A percentile compares a stretch with the other conserved stretches of the same genome.
phyloP scores from a whole-genome alignment of 2,329 filamentous ascomycete species.

The Scedosporium apiospermum region DNA sequence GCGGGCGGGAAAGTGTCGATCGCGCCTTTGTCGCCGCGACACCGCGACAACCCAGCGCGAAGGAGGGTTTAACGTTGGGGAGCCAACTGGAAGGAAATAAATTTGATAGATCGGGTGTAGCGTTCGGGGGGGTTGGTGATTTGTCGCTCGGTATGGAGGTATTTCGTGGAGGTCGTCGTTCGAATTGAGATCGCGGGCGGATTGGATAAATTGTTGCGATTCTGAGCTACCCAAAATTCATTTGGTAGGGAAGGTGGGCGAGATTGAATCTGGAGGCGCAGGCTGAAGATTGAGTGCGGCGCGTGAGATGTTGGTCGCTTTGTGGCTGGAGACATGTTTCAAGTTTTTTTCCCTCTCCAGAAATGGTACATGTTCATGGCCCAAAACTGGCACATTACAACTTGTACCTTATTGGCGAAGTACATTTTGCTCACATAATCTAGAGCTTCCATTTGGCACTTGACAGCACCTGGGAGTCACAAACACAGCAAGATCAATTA shows the following conservation, averaged over 20 bases:
- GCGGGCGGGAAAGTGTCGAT: conserved; percentile 18
- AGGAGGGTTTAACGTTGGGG: background rate
- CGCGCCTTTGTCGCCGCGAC: conserved; percentile 25
- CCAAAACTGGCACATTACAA: too few relatives aligned
- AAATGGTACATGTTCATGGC: too few relatives aligned
- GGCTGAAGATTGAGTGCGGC: background rate
- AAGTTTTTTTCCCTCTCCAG: background rate
- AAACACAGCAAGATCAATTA: too few relatives aligned
- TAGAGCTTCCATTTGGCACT: too few relatives aligned
- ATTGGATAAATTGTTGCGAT: background rate
- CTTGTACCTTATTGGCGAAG: too few relatives aligned
- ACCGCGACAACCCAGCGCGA: conserved; percentile 17
- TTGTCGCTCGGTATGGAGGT: background rate
- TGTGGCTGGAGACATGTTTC: background rate
- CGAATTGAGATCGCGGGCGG: background rate
- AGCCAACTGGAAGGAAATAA: background rate
- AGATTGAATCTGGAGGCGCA: background rate
- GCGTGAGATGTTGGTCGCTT: background rate
- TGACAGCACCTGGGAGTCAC: too few relatives aligned
- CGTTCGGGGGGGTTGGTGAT: background rate
- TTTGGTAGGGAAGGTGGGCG: background rate
- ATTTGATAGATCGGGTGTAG: background rate
- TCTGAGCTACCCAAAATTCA: background rate
- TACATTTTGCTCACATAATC: too few relatives aligned
- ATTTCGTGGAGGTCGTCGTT: background rate